phyloP scores from a whole-genome alignment of 176 grass and related monocot species.

The Musa acuminata region DNA sequence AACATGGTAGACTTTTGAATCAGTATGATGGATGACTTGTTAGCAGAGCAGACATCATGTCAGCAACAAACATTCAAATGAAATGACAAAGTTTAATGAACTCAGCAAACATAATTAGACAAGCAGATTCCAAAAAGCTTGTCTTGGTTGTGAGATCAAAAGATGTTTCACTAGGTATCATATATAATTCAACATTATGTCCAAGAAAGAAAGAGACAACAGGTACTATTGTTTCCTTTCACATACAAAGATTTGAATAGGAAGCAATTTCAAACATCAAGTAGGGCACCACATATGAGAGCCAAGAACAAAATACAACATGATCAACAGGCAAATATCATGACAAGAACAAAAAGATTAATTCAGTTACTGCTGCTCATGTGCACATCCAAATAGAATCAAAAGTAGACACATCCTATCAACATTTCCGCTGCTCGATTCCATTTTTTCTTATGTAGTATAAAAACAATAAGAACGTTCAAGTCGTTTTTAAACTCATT shows the following conservation, averaged over 20 bases:
- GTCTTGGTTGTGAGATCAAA: neutral
- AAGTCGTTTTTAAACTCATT: neutral
- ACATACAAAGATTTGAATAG: neutral
- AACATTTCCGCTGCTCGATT: neutral
- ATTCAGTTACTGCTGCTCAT: neutral
- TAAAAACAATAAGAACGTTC: neutral
- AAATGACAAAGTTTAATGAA: neutral
- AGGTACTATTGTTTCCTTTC: neutral
- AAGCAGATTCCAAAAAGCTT: too few relatives aligned
- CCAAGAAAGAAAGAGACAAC: neutral
- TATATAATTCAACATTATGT: too few relatives aligned
- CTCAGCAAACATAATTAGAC: neutral
- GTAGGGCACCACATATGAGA: neutral
- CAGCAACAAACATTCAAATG: neutral
- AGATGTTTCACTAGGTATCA: too few relatives aligned
- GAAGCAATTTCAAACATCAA: neutral
- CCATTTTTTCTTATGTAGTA: neutral
- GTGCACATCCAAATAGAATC: neutral
- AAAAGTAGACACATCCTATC: neutral
- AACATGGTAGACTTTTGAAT: neutral
- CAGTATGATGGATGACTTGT: neutral
- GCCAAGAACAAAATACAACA: neutral
- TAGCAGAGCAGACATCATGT: neutral
- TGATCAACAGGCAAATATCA: neutral
- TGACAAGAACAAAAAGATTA: neutral